These are phyloP conservation scores for Neonectria hederae DNA, from an alignment of 2,329 filamentous ascomycete species.

Conservation along the genomic window DNA sequence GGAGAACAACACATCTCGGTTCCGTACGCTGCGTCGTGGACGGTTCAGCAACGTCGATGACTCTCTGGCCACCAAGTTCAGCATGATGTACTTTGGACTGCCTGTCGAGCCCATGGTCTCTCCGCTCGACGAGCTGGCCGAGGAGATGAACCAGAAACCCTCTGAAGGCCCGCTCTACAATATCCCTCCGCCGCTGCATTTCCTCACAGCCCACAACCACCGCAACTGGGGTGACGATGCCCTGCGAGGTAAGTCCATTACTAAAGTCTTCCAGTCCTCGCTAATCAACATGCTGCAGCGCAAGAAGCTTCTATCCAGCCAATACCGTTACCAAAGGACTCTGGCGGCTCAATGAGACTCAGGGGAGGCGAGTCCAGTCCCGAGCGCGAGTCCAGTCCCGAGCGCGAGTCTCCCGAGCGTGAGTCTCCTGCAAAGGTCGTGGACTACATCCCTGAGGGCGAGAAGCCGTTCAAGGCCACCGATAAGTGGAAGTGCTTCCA, in stretches of 20 bases:
- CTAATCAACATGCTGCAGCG: slow-evolving; percentile 13
- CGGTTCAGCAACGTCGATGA: slow-evolving; percentile 44
- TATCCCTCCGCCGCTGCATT: slow-evolving; percentile 44
- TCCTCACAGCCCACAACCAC: slow-evolving; percentile 43
- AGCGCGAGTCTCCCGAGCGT: neutral
- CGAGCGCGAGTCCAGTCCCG: neutral
- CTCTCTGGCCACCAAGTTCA: slow-evolving; percentile 53
- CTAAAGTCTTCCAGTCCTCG: too few species aligned
- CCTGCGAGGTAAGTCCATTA: slow-evolving; percentile 35
- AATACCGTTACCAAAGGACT: slow-evolving; percentile 4
- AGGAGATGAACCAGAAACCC: neutral
- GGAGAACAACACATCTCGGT: slow-evolving; percentile 43
- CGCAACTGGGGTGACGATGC: slow-evolving; percentile 45
- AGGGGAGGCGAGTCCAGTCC: slow-evolving; percentile 26
- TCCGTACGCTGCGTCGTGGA: slow-evolving; percentile 42
- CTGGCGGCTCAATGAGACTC: slow-evolving; percentile 20
- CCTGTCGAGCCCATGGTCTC: slow-evolving; percentile 51
- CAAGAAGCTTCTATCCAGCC: slow-evolving; percentile 20
- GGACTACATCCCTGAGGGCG: slow-evolving; percentile 18
- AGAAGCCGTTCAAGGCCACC: neutral
- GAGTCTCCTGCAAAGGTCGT: neutral
- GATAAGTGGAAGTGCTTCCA: slow-evolving; percentile 36
- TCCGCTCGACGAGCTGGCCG: slow-evolving; percentile 38
- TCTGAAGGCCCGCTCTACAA: neutral
- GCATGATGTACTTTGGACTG: slow-evolving; percentile 59